Evolutionary conservation across 2,329 filamentous ascomycete genomes (phyloP).

Genomic region (Colletotrichum orchidophilum): DNA sequence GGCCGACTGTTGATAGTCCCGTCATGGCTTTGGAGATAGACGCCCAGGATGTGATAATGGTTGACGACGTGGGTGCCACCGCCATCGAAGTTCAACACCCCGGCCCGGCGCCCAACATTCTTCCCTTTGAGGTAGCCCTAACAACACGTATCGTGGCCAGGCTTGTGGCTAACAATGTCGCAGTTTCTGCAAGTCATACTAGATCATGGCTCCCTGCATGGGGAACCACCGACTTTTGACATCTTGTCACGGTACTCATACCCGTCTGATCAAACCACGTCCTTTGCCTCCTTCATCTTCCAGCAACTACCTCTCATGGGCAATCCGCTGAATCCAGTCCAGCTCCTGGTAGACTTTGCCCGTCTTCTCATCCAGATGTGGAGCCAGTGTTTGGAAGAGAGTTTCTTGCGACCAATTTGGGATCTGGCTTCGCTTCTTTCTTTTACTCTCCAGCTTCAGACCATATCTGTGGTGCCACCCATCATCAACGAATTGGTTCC

Average conservation of each 20-base stretch:
- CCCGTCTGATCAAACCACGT: conserved; percentile 69
- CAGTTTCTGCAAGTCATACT: conserved; percentile 71
- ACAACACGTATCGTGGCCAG: neutral
- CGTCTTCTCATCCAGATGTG: conserved; percentile 73
- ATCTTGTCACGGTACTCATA: conserved; percentile 71
- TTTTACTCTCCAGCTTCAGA: conserved; percentile 71
- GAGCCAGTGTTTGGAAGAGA: conserved; percentile 72
- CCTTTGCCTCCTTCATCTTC: conserved; percentile 74
- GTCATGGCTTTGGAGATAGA: conserved; percentile 66
- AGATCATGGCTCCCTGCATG: conserved; percentile 65
- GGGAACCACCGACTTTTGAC: conserved; percentile 72
- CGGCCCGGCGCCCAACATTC: conserved; percentile 22
- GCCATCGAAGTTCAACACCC: neutral
- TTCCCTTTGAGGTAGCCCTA: conserved; percentile 56
- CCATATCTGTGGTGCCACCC: conserved; percentile 64
- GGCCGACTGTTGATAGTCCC: conserved; percentile 72
- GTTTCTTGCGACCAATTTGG: conserved; percentile 69
- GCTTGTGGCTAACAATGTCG: conserved; percentile 36
- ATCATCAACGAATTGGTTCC: conserved; percentile 67
- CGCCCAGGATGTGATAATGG: conserved; percentile 52
- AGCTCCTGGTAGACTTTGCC: conserved; percentile 71
- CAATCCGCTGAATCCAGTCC: conserved; percentile 57
- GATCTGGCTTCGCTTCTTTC: conserved; percentile 72
- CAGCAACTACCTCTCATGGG: conserved; percentile 71
- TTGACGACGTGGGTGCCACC: conserved; percentile 37